These are phyloP conservation scores for Phalaenopsis equestris DNA, from an alignment of 106 monocot species.

Conservation along the genomic window DNA sequence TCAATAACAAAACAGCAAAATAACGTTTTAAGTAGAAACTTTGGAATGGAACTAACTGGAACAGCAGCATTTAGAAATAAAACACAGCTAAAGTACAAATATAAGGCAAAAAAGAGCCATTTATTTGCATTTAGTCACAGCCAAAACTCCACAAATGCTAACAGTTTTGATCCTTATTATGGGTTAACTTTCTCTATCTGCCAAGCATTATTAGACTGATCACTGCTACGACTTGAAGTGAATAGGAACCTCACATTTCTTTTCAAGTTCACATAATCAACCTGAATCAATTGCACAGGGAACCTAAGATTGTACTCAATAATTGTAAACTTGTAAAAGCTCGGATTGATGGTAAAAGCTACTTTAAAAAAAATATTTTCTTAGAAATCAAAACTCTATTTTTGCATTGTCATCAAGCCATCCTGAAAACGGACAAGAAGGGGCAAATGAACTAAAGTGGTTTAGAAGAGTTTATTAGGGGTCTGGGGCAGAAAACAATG, in stretches of 20 bases:
- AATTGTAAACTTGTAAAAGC: background rate
- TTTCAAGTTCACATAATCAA: conserved; percentile 55
- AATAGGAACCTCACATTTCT: conserved; percentile 40
- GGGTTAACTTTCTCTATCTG: conserved; percentile 33
- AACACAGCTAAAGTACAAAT: background rate
- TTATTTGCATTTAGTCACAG: background rate
- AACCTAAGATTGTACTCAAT: background rate
- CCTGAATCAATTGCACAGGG: conserved; percentile 17
- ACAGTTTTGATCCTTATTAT: background rate
- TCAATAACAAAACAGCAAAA: no score
- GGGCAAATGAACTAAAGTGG: background rate
- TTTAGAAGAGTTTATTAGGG: background rate
- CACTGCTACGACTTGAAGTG: conserved; percentile 10
- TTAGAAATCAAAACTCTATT: background rate
- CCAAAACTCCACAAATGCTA: background rate
- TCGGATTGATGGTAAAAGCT: no score
- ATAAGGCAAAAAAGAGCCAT: background rate
- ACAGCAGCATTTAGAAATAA: background rate
- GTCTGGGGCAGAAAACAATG: background rate
- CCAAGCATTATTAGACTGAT: conserved; percentile 27
- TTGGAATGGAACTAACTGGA: background rate
- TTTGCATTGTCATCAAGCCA: background rate
- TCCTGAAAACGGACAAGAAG: background rate
- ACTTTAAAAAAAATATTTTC: no score
- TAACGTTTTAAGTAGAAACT: background rate